Evolutionary conservation across 139 green algal genomes (phyloP).

Genomic region (Chlamydomonas sp.): DNA sequence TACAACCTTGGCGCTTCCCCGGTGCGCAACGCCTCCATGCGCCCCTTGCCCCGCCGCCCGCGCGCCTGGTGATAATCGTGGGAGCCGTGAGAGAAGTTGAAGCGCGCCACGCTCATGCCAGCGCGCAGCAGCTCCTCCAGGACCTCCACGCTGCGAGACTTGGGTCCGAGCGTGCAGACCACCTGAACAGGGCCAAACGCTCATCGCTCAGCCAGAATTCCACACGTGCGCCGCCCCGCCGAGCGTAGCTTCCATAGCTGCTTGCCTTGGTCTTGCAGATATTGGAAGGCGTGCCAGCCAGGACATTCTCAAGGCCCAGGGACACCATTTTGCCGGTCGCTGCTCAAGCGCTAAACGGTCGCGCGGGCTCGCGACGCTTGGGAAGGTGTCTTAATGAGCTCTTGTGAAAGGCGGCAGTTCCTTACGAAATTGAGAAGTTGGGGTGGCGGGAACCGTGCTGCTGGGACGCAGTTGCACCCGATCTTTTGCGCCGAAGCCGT

Average conservation of each 20-base stretch:
- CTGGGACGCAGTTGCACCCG: too few species aligned
- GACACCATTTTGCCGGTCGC: constrained; percentile 77
- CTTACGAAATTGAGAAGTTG: too few species aligned
- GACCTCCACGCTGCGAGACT: constrained; percentile 78
- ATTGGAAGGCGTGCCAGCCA: constrained; percentile 64
- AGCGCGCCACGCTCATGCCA: constrained; percentile 95
- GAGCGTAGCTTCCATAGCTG: neutral
- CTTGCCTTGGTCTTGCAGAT: constrained; percentile 79
- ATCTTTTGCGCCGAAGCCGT: too few species aligned
- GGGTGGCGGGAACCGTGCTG: too few species aligned
- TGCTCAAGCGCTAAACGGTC: too few species aligned
- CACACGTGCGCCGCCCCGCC: neutral
- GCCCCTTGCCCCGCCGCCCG: neutral
- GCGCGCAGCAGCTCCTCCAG: constrained; percentile 90
- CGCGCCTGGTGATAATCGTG: constrained; percentile 95
- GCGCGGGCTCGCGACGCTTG: too few species aligned
- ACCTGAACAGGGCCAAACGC: constrained; percentile 70
- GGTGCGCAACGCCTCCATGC: neutral
- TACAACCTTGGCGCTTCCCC: neutral
- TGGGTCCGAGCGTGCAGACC: constrained; percentile 95
- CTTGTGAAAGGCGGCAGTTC: too few species aligned
- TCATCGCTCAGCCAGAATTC: too few species aligned
- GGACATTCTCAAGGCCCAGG: constrained; percentile 76
- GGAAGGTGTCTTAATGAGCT: too few species aligned
- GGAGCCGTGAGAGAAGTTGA: constrained; percentile 97